Evolutionary conservation across 2,329 filamentous ascomycete genomes (phyloP), one percentile per base, ranked within the genome.

Genomic region (Cladosporium phlei): DNA sequence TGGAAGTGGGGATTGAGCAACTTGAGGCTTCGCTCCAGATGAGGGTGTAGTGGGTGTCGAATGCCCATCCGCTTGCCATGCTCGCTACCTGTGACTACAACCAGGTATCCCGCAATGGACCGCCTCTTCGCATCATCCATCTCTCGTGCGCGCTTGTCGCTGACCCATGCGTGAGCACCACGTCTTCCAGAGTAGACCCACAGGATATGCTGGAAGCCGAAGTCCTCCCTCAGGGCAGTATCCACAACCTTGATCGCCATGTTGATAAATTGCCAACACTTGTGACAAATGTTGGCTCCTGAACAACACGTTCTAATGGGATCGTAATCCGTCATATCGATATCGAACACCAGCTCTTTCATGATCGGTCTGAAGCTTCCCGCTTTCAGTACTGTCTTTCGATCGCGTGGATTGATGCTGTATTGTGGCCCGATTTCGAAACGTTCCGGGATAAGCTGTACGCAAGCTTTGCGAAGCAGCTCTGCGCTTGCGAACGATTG

Each of bases 351-450:
- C 29, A 98, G 73, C 66, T 98, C 93, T 66, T 98, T 98, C 47
- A 86, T 79, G 24, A 96, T 67, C 0, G 93, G 91, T 53, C 84
- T 85, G 71, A 98, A 96, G 7, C 87, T 81, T 38, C 81, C 80
- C 27, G 83, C 79, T 66, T 89, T 91, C 44, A 85, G 82, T 25
- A 97, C 69, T 0, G 84, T 84, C 70, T 97, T 98, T 60, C 91
- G 83, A 59, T 98, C 93, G 58, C 89, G 85, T 1, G 93, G 93
- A 65, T 97, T 96, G 37, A 89, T 86, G 43, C 79, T 88, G 71
- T 98, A 98, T 38, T 96, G 86, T n/a, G 93, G 93, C 1, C 93
- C 93, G 59, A 98, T 97, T 74, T 98, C 93, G 72, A 98, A 97
- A 68, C 93, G 88, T 2, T 87, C 86, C 3, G 93, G 93, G 61